Evolutionary conservation across 2,329 filamentous ascomycete species (phyloP).

Genomic region (Pseudovirgaria hyperparasitica): DNA sequence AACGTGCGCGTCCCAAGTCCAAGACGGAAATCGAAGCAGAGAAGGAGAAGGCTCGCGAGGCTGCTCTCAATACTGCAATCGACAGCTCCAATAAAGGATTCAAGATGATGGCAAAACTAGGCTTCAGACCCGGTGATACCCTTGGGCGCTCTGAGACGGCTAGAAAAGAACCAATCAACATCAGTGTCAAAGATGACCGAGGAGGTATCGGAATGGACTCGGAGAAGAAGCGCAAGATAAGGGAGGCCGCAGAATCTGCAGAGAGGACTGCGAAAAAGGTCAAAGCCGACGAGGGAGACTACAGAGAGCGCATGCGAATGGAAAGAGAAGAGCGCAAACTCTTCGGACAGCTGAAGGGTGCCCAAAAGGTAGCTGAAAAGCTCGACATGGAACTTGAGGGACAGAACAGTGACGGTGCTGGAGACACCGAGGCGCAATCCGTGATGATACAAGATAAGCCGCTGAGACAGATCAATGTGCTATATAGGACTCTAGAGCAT

Average conservation of each 20-base stretch:
- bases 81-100: slow-evolving; percentile 69
- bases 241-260: slow-evolving; percentile 22
- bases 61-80: slow-evolving; percentile 61
- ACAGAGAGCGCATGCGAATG: slow-evolving; percentile 18
- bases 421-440: slow-evolving; percentile 9
- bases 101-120: slow-evolving; percentile 94
- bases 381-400: slow-evolving; percentile 46
- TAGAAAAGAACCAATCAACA: slow-evolving; percentile 58
- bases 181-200: slow-evolving; percentile 65
- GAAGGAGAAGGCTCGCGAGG: slow-evolving; percentile 59
- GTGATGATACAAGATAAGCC: slow-evolving; percentile 30
- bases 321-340: slow-evolving; percentile 25
- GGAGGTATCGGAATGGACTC: slow-evolving; percentile 74
- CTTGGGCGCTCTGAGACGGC: slow-evolving; percentile 51
- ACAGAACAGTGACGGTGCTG: slow-evolving; percentile 12
- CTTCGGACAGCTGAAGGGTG: slow-evolving; percentile 60
- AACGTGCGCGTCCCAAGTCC: slow-evolving; percentile 42
- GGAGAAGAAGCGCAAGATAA: slow-evolving; percentile 65
- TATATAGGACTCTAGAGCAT: slow-evolving; percentile 67
- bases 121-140: slow-evolving; percentile 64
- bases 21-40: slow-evolving; percentile 73
- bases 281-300: slow-evolving; percentile 31
- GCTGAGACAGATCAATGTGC: slow-evolving; percentile 57
- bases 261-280: slow-evolving; percentile 25
- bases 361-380: slow-evolving; percentile 71